Conservation (phyloP, 768 basidiomycete species). For the Auriscalpium vulgare region DNA sequence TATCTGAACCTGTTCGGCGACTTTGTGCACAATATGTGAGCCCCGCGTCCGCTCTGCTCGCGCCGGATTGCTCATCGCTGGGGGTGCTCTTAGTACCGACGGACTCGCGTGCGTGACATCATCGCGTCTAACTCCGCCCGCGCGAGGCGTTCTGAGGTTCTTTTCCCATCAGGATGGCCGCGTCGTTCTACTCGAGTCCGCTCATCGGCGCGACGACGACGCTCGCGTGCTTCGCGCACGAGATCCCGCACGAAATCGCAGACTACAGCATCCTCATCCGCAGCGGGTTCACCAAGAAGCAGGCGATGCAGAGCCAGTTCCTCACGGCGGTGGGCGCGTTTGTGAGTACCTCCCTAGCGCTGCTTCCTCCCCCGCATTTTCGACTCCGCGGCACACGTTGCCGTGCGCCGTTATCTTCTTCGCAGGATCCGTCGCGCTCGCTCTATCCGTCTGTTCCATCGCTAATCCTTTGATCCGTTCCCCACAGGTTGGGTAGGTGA, state of each 20-base stretch:
- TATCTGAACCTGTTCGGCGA: constrained; percentile 92
- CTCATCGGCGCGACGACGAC: constrained; percentile 90
- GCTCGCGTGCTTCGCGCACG: constrained; percentile 91
- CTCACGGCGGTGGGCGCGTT: constrained; percentile 89
- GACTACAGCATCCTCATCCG: constrained; percentile 91
- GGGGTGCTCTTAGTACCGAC: constrained; percentile 56
- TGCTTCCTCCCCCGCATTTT: neutral
- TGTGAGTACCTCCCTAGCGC: constrained; percentile 40
- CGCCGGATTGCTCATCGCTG: neutral
- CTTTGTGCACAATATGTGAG: constrained; percentile 90
- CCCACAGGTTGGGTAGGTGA: constrained; percentile 21
- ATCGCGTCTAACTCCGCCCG: neutral
- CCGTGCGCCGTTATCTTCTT: constrained; percentile 16
- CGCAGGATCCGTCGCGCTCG: neutral
- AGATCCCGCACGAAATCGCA: constrained; percentile 96
- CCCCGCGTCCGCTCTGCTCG: neutral
- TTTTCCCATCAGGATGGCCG: constrained; percentile 62
- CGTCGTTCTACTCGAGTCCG: constrained; percentile 95
- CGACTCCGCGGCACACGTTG: constrained; percentile 16
- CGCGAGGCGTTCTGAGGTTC: constrained; percentile 5
- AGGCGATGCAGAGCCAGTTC: constrained; percentile 93
- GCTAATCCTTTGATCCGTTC: neutral
- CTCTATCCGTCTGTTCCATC: neutral
- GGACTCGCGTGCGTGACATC: constrained; percentile 68
- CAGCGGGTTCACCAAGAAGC: constrained; percentile 82